Percentiles rank a stretch among this genome's conserved stretches.
Evolutionary conservation across 2,329 filamentous ascomycete species (phyloP).

Genomic region (Cryphonectria naterciae): DNA sequence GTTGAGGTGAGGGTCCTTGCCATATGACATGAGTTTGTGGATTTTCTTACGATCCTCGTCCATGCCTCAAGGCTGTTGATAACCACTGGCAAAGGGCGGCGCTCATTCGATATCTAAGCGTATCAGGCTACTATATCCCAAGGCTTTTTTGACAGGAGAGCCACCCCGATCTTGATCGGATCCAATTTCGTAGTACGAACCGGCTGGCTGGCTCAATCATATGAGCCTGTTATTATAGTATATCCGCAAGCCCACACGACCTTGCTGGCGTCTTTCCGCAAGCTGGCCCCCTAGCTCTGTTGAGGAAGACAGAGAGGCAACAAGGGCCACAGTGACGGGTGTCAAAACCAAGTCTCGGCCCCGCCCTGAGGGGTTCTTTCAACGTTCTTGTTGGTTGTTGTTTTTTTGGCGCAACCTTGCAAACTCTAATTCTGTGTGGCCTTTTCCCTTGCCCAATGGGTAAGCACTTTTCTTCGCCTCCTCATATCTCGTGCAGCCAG

Average conservation of each 20-base stretch:
- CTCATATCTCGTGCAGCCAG: not conserved
- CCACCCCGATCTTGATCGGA: not conserved
- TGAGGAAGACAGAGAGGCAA: not conserved
- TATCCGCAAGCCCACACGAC: not conserved
- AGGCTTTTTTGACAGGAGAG: not conserved
- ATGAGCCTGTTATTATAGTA: not conserved
- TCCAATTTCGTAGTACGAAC: not conserved
- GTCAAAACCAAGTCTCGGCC: not conserved
- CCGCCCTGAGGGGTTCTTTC: constrained; percentile 2
- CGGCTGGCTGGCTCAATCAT: not conserved
- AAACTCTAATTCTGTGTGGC: not conserved
- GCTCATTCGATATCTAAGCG: not conserved
- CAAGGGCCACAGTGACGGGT: not conserved
- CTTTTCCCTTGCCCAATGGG: not conserved
- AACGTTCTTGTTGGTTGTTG: constrained; percentile 8
- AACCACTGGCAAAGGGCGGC: not conserved
- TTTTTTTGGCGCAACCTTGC: constrained; percentile 10
- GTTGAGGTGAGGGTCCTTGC: constrained; percentile 7
- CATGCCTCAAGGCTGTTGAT: not conserved
- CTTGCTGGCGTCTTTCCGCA: too few relatives aligned
- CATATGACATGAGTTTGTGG: not conserved
- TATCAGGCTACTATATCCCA: not conserved
- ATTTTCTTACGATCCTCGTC: not conserved
- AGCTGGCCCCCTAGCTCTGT: too few relatives aligned
- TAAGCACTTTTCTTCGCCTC: not conserved